Evolutionary conservation across 257 asterid species (phyloP), one percentile per base, ranked within the genome.

Genomic region (Solanum gandarillasii): DNA sequence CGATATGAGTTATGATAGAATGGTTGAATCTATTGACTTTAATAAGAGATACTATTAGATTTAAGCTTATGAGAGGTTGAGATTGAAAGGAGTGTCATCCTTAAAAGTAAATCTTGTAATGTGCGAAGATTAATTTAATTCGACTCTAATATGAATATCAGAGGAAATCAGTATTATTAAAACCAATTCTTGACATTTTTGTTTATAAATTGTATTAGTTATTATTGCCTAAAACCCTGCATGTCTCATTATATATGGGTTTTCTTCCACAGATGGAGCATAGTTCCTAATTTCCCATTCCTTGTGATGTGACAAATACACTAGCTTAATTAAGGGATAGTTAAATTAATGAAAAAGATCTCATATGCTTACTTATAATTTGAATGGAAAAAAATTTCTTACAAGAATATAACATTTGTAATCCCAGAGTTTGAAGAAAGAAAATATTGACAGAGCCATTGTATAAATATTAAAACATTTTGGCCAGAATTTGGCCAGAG

Each of bases 11-110:
- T 6, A 35, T 31, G n/a, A 6, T 31, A 20, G 0, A 0, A 14
- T 70, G 6, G 1, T 14, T 70, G 14, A 7, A 29, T 14, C 0
- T 7, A 1, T 70, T 16, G 0, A 29, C 3, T 7, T 13, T 29
- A 29, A 70, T 14, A 7, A 14, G 0, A 31, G 0, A 6, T 39
- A 38, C 41, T 12, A 13, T 29, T 5, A 9, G 4, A 32, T 7
- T 14, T 3, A 18, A 31, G 5, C 0, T 14, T 4, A 9, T 29
- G n/a, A 52, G n/a, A 18, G 4, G 4, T 52, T 52, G 62, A 7
- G 21, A 31, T 7, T 3, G 36, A 31, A 70, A 70, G 23, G 23
- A 29, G 6, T 29, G n/a, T 70, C 11, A 1, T 16, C 11, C n/a
- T 35, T 70, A 70, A 3, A 70, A 70, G 34, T 31, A 9, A 16